Evolutionary conservation across 2,329 filamentous ascomycete genomes (phyloP).

Genomic region (Cryphonectria parasitica): DNA sequence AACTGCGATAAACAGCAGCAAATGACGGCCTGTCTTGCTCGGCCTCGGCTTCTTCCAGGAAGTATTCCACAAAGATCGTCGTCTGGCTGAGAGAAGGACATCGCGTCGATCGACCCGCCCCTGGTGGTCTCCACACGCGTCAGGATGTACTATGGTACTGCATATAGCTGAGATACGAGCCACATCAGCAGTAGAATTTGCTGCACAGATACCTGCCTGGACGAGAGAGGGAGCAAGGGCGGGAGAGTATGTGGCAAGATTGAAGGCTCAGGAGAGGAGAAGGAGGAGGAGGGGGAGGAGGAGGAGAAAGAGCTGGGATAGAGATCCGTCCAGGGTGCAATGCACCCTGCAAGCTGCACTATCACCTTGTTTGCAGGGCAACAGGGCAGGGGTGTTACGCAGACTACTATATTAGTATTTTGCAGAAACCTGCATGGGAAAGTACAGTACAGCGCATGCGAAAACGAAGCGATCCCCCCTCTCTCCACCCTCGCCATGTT

Average conservation of each 20-base stretch:
- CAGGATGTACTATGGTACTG: not conserved
- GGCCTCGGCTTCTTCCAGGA: conserved; percentile 1
- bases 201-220: not conserved
- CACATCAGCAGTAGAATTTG: not conserved
- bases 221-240: not conserved
- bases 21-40: not conserved
- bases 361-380: not conserved
- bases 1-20: not conserved
- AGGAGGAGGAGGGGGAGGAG: not conserved
- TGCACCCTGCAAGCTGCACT: not conserved
- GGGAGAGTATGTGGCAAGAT: not conserved
- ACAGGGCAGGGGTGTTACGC: not conserved
- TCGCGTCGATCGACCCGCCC: not conserved
- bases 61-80: not conserved
- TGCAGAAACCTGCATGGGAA: conserved; percentile 1
- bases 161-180: not conserved
- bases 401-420: not conserved
- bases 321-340: not conserved
- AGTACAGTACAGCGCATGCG: not conserved
- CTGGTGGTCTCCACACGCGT: conserved; percentile 5
- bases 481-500: not conserved
- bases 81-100: not conserved
- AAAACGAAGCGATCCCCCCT: not conserved
- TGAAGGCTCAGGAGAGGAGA: not conserved
- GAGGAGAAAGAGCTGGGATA: not conserved